Conservation (phyloP, 2,329 filamentous ascomycete genomes). For the Phialophora chinensis region DNA sequence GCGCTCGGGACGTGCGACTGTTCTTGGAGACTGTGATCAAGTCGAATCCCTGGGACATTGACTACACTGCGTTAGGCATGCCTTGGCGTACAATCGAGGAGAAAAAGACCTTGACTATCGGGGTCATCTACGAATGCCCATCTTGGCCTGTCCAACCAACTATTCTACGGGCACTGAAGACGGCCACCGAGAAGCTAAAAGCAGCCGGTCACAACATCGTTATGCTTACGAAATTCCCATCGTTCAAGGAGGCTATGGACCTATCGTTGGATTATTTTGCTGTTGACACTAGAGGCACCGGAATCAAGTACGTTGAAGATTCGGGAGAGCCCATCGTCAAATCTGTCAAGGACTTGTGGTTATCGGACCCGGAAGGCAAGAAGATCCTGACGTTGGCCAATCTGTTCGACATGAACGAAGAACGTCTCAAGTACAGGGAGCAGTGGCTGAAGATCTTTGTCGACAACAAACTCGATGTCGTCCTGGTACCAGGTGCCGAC, state of each 20-base stretch:
- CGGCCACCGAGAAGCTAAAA: slow-evolving; percentile 46
- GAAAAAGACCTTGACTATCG: slow-evolving; percentile 41
- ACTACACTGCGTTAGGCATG: slow-evolving; percentile 57
- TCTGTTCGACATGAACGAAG: slow-evolving; percentile 29
- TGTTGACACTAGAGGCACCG: slow-evolving; percentile 29
- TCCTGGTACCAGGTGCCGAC: slow-evolving; percentile 67
- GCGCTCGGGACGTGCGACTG: slow-evolving; percentile 30
- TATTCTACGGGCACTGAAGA: slow-evolving; percentile 47
- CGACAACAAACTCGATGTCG: slow-evolving; percentile 60
- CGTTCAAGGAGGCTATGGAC: slow-evolving; percentile 27
- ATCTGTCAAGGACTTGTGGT: slow-evolving; percentile 31
- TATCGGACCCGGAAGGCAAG: slow-evolving; percentile 28
- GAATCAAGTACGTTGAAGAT: slow-evolving; percentile 43
- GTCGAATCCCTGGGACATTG: slow-evolving; percentile 51
- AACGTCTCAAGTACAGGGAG: slow-evolving; percentile 18
- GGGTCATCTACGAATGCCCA: slow-evolving; percentile 49
- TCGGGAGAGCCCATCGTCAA: slow-evolving; percentile 32
- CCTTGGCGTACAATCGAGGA: slow-evolving; percentile 53
- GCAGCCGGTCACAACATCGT: slow-evolving; percentile 55
- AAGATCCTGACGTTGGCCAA: slow-evolving; percentile 21
- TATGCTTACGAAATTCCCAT: slow-evolving; percentile 43
- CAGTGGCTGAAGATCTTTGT: slow-evolving; percentile 39
- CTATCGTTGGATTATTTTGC: slow-evolving; percentile 24
- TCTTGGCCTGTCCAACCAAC: slow-evolving; percentile 48
- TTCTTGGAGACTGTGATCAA: slow-evolving; percentile 45